Evolutionary conservation across 148 eudicot genomes (phyloP), one percentile per base, ranked within the genome.

Genomic region (Drosera capensis): DNA sequence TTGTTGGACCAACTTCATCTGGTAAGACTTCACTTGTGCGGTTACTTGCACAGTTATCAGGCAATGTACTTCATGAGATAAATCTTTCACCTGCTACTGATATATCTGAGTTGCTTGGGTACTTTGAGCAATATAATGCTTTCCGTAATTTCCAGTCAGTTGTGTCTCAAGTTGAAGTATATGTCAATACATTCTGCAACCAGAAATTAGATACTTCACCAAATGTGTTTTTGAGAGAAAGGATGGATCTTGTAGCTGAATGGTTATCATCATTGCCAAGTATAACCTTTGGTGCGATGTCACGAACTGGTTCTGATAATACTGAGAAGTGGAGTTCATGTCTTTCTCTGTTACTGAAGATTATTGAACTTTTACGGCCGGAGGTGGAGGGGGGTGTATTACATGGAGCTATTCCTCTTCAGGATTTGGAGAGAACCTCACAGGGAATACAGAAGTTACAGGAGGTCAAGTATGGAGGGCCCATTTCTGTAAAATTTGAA

Each of bases 31-130:
- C 99, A 16, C 44, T 85, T 52, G 50, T 85, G 65, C 66, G 99
- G 72, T 49, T 85, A 54, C 78, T 85, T 39, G 78, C 99, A 1
- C 78, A 78, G 43, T 74, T 90, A 18, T 80, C 88, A 44, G 95
- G 99, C 23, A 80, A 81, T 51, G 72, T 80, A 26, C 73, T 85
- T 46, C 73, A 78, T 61, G 99, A 90, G 59, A 65, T 90, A 46
- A 83, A 70, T 75, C 79, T 90, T 55, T 90, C 99, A n/a, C 81
- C 99, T 36, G 72, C 93, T 18, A 75, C 93, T 61, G 99, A 90
- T 62, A 90, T 74, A 58, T 75, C 95, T 14, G 99, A 90, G 37
- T 60, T 90, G 47, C 85, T 90, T 61, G 99, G 99, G 65, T 78
- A 74, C 61, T 90, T 90, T 68, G 99, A 90, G 80, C 99, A 90